phyloP scores from a whole-genome alignment of 2,329 filamentous ascomycete genomes.

The Ciborinia camelliae region DNA sequence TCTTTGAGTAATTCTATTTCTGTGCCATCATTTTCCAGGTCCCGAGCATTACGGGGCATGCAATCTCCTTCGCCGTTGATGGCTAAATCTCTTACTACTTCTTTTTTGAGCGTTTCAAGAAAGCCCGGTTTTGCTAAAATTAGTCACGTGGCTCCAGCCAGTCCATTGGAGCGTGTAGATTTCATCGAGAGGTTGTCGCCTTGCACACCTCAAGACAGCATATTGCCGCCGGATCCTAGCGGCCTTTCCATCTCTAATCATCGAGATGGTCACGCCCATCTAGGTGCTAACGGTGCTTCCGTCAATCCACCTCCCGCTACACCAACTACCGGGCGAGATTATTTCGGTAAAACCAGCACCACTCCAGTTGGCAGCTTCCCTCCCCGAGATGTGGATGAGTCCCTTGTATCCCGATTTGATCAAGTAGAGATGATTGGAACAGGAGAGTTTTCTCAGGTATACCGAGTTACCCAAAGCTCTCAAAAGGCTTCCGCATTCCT shows the following conservation, averaged over 20 bases:
- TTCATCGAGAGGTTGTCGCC: constrained; percentile 55
- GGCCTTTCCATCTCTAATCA: constrained; percentile 75
- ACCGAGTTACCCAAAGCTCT: constrained; percentile 60
- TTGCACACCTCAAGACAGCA: constrained; percentile 73
- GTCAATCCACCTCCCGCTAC: constrained; percentile 69
- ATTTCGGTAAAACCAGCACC: constrained; percentile 58
- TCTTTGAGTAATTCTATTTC: constrained; percentile 38
- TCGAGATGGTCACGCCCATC: constrained; percentile 35
- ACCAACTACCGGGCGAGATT: constrained; percentile 62
- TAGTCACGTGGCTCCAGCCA: constrained; percentile 52
- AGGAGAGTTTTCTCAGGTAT: constrained; percentile 93
- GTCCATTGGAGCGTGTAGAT: constrained; percentile 55
- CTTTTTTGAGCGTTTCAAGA: constrained; percentile 35
- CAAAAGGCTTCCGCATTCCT: constrained; percentile 42
- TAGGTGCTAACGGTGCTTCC: constrained; percentile 40
- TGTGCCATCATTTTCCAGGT: constrained; percentile 42
- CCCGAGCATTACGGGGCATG: constrained; percentile 37
- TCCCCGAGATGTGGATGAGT: constrained; percentile 71
- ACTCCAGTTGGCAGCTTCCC: constrained; percentile 67
- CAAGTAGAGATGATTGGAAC: constrained; percentile 77
- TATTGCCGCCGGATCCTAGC: constrained; percentile 76
- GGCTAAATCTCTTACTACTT: constrained; percentile 33
- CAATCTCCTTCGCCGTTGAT: constrained; percentile 31
- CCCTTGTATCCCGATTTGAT: constrained; percentile 71
- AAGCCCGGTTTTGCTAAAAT: constrained; percentile 52